Base-by-base conservation (phyloP, 2,329 filamentous ascomycete genomes). In the Polychaeton citri region DNA sequence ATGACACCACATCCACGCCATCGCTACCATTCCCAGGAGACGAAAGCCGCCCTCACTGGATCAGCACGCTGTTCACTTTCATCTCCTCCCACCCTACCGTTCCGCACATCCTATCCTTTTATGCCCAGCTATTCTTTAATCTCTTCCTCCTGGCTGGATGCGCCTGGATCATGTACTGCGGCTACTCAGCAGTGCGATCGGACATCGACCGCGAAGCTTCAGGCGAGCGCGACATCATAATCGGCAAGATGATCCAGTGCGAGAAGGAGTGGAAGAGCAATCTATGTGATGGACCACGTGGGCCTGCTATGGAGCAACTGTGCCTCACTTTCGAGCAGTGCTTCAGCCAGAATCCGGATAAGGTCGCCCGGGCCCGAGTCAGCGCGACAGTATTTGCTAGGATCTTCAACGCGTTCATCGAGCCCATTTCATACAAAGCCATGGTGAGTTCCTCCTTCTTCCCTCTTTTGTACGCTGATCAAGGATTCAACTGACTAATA, bases 321-420 rank as follows among this genome's bases (percentile, higher is more conserved):
- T 98, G 90, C 56, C 72, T 76, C 21, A 73, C 79, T 42, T 96
- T 88, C 88, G 76, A 80, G 44, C 66, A 74, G 20, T 96, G 90
- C 60, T 94, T 94, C 84, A 76, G 79, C 45, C 75, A 79, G 45
- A 83, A 95, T 51, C 79, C 86, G 0, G 69, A 77, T 31, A 75
- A 76, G 38, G 76, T 94, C 38, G 86, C 83, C 46, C 71, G 79
- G 24, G 80, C 88, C 30, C 80, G 79, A 50, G 76, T 94, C 26
- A 84, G 81, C 13, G 87, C 85, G 4, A 80, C 83, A 52, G 90
- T 87, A 18, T 81, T 95, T 53, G 88, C 88, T 1, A 76, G 85
- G 52, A 93, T 98, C 28, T 79, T 96, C 59, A 95, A 96, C 55
- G 80, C 81, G 50, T 95, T 96, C 57, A 79, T 93, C 4, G 85